Percentiles rank a stretch among this genome's conserved stretches.
Conservation (phyloP, 306 rosid species). For the Pyrus betulifolia region DNA sequence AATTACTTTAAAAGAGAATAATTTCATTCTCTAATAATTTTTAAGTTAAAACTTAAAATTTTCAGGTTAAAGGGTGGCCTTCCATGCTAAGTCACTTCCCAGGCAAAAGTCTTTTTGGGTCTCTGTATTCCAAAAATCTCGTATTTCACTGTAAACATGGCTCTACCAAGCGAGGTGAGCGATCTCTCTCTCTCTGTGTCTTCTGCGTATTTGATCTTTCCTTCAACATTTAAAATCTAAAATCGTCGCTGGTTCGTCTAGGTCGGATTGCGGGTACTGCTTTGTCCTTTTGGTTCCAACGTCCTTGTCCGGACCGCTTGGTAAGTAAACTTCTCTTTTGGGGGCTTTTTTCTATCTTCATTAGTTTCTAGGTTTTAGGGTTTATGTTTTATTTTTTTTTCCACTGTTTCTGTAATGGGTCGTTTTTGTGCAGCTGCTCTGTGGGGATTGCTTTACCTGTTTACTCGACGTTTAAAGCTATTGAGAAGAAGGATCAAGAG, state of each 20-base stretch:
- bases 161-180: constrained; percentile 11
- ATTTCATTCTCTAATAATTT: no score
- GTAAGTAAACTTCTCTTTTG: constrained; percentile 25
- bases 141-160: neutral
- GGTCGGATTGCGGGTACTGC: constrained; percentile 41
- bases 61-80: no score
- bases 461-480: constrained; percentile 53
- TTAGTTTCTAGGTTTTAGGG: neutral
- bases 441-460: constrained; percentile 45
- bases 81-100: no score
- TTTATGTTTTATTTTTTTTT: neutral
- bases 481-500: constrained; percentile 37
- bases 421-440: constrained; percentile 36
- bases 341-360: neutral
- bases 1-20: no score
- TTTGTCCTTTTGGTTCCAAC: constrained; percentile 32
- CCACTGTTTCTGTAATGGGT: neutral
- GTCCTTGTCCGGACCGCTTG: constrained; percentile 39
- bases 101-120: no score
- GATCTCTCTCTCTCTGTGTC: neutral
- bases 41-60: no score
- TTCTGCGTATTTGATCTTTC: neutral
- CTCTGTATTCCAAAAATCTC: no score
- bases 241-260: neutral
- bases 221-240: neutral